phyloP scores from a whole-genome alignment of 495 filamentous ascomycete genomes.

The Trichoderma erinaceum region DNA sequence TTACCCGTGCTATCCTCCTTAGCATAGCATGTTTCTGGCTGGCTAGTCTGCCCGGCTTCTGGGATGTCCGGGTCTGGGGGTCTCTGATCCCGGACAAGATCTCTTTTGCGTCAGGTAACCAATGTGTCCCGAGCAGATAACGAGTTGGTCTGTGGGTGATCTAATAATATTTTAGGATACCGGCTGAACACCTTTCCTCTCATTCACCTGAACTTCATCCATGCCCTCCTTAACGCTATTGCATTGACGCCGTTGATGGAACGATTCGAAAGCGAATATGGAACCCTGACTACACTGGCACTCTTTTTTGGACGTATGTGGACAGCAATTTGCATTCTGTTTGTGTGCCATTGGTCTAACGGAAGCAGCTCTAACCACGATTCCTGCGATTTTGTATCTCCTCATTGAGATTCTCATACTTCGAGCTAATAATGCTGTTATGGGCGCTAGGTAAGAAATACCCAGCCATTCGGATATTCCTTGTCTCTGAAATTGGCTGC shows the following conservation, averaged over 20 bases:
- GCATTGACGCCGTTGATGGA: constrained; percentile 80
- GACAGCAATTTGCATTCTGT: constrained; percentile 21
- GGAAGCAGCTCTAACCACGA: constrained; percentile 62
- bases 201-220: constrained; percentile 74
- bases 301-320: constrained; percentile 88
- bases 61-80: constrained; percentile 67
- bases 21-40: constrained; percentile 64
- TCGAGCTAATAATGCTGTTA: constrained; percentile 57
- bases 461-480: constrained; percentile 13
- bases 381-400: constrained; percentile 68
- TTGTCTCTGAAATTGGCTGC: constrained; percentile 13
- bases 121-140: neutral
- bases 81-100: constrained; percentile 72
- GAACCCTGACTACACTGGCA: constrained; percentile 75
- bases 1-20: constrained; percentile 70
- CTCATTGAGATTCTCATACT: constrained; percentile 63
- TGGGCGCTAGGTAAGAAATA: constrained; percentile 70
- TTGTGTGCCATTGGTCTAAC: neutral
- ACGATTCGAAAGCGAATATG: constrained; percentile 88
- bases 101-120: constrained; percentile 61
- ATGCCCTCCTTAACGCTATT: constrained; percentile 70
- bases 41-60: constrained; percentile 56
- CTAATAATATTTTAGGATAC: constrained; percentile 59
- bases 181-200: constrained; percentile 89
- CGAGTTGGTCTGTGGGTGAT: constrained; percentile 15